Evolutionary conservation across 495 filamentous ascomycete species (phyloP).

Genomic region (Rhypophila decipiens): DNA sequence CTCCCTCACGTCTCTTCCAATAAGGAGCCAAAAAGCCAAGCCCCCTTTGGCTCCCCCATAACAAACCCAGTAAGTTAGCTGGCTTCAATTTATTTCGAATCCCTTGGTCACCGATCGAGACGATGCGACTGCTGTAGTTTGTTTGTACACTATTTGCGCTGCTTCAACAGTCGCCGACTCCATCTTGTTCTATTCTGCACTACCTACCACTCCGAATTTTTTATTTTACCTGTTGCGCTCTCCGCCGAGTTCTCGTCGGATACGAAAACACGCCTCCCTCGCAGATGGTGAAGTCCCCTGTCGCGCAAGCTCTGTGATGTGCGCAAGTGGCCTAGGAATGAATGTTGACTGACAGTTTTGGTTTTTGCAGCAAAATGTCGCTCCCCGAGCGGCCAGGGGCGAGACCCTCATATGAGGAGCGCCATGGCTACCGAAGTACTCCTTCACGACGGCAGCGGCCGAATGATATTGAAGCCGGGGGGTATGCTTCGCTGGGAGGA

Average conservation of each 20-base stretch:
- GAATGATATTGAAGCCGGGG: constrained; percentile 59
- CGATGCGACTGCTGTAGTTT: constrained; percentile 7
- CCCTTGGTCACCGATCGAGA: too few species aligned
- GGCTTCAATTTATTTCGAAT: constrained; percentile 1
- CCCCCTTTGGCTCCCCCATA: constrained; percentile 12
- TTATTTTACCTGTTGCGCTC: background rate
- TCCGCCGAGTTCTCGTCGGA: background rate
- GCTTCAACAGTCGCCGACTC: background rate
- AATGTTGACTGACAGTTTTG: constrained; percentile 12
- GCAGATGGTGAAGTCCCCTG: constrained; percentile 19
- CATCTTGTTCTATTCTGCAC: background rate
- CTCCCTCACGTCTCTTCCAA: background rate
- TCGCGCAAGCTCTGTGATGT: background rate
- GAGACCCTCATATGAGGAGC: constrained; percentile 55
- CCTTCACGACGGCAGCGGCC: constrained; percentile 57
- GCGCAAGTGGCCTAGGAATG: too few species aligned
- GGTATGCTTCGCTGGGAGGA: constrained; percentile 35
- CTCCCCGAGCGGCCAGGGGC: constrained; percentile 59
- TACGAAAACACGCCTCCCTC: constrained; percentile 1
- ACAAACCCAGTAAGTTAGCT: constrained; percentile 23
- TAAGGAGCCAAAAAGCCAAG: constrained; percentile 15
- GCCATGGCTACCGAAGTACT: constrained; percentile 57
- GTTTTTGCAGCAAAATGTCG: constrained; percentile 48
- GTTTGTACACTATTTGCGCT: background rate
- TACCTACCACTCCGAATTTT: background rate